phyloP scores from a whole-genome alignment of 116 monocot species.

The Cymodocea nodosa region DNA sequence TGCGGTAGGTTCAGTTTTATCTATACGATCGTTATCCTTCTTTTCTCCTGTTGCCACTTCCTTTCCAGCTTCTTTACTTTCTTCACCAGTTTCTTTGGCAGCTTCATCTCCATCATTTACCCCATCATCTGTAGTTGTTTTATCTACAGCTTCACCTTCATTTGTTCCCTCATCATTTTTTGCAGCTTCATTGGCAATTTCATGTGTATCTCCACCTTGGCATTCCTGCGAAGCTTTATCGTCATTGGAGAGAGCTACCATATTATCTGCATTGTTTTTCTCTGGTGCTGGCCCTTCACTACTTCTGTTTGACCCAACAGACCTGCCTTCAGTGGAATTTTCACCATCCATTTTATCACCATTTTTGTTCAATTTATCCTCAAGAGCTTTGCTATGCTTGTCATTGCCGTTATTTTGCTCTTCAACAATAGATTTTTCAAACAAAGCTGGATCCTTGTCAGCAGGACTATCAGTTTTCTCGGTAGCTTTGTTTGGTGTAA shows the following conservation, averaged over 20 bases:
- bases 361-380: constrained; percentile 12
- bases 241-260: constrained; percentile 1
- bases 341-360: constrained; percentile 9
- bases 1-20: constrained; percentile 14
- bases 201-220: background rate
- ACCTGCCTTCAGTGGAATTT: constrained; percentile 11
- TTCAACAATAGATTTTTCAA: constrained; percentile 9
- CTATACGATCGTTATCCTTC: constrained; percentile 13
- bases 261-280: constrained; percentile 5
- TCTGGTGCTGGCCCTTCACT: background rate
- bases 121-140: too few species aligned
- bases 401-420: constrained; percentile 8
- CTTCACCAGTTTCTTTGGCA: constrained; percentile 6
- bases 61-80: constrained; percentile 15
- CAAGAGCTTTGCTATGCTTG: constrained; percentile 7
- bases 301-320: background rate
- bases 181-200: background rate
- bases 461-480: constrained; percentile 14
- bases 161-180: constrained; percentile 5
- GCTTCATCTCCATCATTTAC: constrained; percentile 4
- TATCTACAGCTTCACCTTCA: too few species aligned
- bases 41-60: constrained; percentile 7
- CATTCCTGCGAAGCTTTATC: constrained; percentile 12
- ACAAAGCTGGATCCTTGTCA: constrained; percentile 9
- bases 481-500: constrained; percentile 23